Conservation (phyloP, 768 basidiomycete species). For the Pholiota molesta region DNA sequence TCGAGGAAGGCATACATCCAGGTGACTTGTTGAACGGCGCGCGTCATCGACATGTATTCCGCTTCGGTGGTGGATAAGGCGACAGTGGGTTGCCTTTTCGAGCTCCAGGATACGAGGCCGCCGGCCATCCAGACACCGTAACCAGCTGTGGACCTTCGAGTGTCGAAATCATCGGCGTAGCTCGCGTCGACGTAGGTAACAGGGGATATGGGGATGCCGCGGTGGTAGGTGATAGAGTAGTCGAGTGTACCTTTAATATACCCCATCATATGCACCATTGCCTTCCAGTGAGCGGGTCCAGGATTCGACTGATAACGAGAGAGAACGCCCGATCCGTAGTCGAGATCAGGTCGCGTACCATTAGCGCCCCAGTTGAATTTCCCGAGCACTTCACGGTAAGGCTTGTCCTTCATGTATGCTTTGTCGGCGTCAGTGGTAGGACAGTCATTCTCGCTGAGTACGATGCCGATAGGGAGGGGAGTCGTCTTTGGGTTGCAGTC, state of each 20-base stretch:
- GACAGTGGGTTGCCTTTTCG: constrained; percentile 1
- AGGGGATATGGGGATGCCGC: constrained; percentile 1
- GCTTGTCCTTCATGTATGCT: constrained; percentile 11
- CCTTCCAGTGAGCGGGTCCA: constrained; percentile 18
- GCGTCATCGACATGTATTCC: background rate
- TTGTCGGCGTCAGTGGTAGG: constrained; percentile 5
- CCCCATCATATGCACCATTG: constrained; percentile 16
- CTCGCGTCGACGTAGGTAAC: constrained; percentile 20
- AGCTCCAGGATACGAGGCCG: constrained; percentile 12
- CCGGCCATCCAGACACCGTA: constrained; percentile 23
- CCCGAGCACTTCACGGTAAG: constrained; percentile 15
- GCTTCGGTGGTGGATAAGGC: constrained; percentile 5
- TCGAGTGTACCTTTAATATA: constrained; percentile 25
- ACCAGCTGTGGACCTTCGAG: constrained; percentile 25
- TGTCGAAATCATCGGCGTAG: constrained; percentile 9
- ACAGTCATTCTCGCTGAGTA: background rate
- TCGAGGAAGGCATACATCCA: constrained; percentile 26
- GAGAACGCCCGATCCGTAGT: constrained; percentile 18
- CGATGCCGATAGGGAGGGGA: constrained; percentile 16
- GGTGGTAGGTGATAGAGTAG: constrained; percentile 18
- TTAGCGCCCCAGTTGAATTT: constrained; percentile 27
- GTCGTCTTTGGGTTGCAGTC: constrained; percentile 14
- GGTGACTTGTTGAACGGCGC: background rate
- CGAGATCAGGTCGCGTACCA: constrained; percentile 26
- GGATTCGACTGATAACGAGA: constrained; percentile 28